Base-by-base conservation (phyloP, 331 rosid species). In the Telfairia occidentalis region DNA sequence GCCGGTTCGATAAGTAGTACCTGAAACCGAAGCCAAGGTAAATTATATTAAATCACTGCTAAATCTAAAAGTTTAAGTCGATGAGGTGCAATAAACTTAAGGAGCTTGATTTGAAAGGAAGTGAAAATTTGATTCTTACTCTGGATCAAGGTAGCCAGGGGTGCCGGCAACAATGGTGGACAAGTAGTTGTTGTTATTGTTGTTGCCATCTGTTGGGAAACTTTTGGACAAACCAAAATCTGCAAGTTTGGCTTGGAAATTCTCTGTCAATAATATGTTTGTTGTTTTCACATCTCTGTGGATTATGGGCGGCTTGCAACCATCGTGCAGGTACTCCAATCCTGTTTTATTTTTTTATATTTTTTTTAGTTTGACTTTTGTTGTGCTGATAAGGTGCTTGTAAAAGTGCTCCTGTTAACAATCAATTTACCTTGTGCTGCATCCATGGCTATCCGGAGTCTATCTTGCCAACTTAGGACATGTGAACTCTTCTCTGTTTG, bases 221-320 rank as follows among this genome's bases (percentile, higher is more conserved):
- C 10, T 60, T 60, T 67, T 85, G 70, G 86, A 84, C 3, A 85
- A 78, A 11, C 90, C 95, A 64, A 87, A 89, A 84, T 90, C 90
- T 29, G 86, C 53, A n/a, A 85, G 53, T 71, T 89, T 90, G n/a
- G 88, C 90, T 54, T 70, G 83, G 3, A 87, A 73, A 2, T 84
- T 84, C 28, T 85, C 90, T 71, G 80, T 85, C 59, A 92, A 5
- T 52, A 92, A 82, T 53, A 92, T 88, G 65, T 89, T 92, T 45
- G 90, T 26, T n/a, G 84, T 55, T 52, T 88, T 92, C 54, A 86
- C 88, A 73, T 91, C 97, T 81, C 86, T 76, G 12, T 83, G 92
- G 66, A 89, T 45, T 60, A 87, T 86, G 5, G 92, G 86, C 12
- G 90, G 96, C 50, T 78, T 82, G 30, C 89, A 85, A 42, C 86